Evolutionary conservation across 2,329 filamentous ascomycete species (phyloP).

Genomic region (Furcasterigmium sp.): DNA sequence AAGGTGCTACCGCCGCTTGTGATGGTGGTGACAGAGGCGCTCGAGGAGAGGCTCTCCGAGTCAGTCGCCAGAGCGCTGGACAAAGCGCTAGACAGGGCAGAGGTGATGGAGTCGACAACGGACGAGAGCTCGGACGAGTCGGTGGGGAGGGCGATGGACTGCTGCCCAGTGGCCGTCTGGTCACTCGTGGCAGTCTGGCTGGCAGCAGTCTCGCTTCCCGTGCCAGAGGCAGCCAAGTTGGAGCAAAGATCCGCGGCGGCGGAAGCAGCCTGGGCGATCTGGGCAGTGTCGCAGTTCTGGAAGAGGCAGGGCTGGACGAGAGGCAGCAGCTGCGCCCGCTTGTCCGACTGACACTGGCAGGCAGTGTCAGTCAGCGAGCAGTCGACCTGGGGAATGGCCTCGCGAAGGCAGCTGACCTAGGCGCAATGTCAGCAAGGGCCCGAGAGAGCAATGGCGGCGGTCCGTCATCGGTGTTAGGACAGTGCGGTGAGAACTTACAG

Average conservation of each 20-base stretch:
- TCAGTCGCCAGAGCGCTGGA: constrained; percentile 1
- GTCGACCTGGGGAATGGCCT: constrained; percentile 27
- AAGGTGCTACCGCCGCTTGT: constrained; percentile 6
- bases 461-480: too few relatives aligned
- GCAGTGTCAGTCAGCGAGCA: constrained; percentile 28
- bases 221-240: constrained; percentile 1
- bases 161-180: too few relatives aligned
- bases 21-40: constrained; percentile 11
- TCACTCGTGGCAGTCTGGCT: too few relatives aligned
- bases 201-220: too few relatives aligned
- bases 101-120: too few relatives aligned
- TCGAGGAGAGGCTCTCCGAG: neutral
- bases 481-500: too few relatives aligned
- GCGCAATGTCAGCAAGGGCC: neutral
- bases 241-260: constrained; percentile 21
- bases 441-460: neutral
- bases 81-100: neutral
- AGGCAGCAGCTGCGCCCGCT: constrained; percentile 22
- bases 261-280: constrained; percentile 24
- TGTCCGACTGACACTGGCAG: constrained; percentile 31
- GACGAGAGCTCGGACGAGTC: too few relatives aligned
- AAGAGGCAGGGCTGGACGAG: constrained; percentile 25
- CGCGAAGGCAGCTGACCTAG: constrained; percentile 26
- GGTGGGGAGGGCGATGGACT: too few relatives aligned
- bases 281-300: constrained; percentile 23